phyloP scores from a whole-genome alignment of 2,329 filamentous ascomycete species.

The Aureobasidium mangrovei region DNA sequence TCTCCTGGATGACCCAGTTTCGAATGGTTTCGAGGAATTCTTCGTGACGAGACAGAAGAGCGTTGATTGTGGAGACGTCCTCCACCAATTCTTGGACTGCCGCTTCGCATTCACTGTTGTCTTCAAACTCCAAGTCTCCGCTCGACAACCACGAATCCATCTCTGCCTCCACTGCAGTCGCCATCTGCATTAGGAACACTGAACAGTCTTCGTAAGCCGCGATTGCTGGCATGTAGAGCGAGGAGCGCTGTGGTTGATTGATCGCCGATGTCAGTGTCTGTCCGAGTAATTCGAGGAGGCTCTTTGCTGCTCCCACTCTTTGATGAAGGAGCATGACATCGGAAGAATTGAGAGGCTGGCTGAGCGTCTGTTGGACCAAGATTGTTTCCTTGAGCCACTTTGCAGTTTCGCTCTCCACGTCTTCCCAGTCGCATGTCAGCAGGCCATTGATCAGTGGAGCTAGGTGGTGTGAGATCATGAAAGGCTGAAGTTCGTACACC shows the following conservation, averaged over 20 bases:
- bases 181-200: not conserved
- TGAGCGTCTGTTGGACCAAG: not conserved
- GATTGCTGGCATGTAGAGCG: not conserved
- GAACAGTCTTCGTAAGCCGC: not conserved
- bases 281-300: not conserved
- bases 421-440: not conserved
- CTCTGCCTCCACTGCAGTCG: not conserved
- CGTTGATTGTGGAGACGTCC: not conserved
- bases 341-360: not conserved
- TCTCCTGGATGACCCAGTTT: not conserved
- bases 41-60: not conserved
- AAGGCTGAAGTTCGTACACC: not conserved
- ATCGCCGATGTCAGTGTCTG: not conserved
- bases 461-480: not conserved
- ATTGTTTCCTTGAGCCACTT: conserved; percentile 11
- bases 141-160: not conserved
- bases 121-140: not conserved
- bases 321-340: not conserved
- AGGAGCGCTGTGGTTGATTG: no score
- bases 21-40: not conserved
- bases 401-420: not conserved
- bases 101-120: not conserved
- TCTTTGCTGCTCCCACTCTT: not conserved
- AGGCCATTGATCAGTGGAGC: not conserved
- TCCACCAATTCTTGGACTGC: not conserved